Evolutionary conservation across 768 basidiomycete genomes (phyloP).

Genomic region (Grammothele lineata): DNA sequence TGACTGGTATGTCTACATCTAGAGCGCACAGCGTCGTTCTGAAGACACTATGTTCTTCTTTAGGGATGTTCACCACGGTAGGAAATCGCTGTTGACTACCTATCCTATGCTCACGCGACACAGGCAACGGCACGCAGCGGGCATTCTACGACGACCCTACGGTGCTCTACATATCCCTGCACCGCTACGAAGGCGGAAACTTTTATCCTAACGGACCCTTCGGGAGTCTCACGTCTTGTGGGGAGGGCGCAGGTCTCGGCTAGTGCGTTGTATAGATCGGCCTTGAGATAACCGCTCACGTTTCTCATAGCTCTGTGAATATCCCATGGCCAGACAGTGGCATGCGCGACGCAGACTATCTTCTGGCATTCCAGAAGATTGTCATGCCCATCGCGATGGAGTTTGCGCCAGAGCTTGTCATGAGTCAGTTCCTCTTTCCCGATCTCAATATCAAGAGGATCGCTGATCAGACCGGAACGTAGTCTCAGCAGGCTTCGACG

Average conservation of each 20-base stretch:
- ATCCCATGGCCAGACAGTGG: constrained; percentile 88
- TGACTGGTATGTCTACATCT: constrained; percentile 64
- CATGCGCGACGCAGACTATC: constrained; percentile 94
- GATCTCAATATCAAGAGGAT: neutral
- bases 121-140: constrained; percentile 95
- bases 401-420: constrained; percentile 93
- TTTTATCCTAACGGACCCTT: constrained; percentile 95
- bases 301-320: constrained; percentile 76
- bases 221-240: constrained; percentile 82
- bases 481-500: constrained; percentile 99
- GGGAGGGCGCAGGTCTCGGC: constrained; percentile 79
- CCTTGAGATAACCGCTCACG: neutral
- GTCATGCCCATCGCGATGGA: constrained; percentile 98
- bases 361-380: constrained; percentile 93
- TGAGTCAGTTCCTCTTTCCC: constrained; percentile 55
- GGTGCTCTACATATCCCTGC: constrained; percentile 91
- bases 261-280: constrained; percentile 48
- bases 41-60: neutral
- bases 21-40: no score
- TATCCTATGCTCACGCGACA: neutral
- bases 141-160: constrained; percentile 92
- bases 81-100: neutral
- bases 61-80: constrained; percentile 97
- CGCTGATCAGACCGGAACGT: neutral
- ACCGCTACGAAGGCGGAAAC: constrained; percentile 86